Evolutionary conservation across 2,329 filamentous ascomycete genomes (phyloP).

Genomic region (Neurospora crassa): DNA sequence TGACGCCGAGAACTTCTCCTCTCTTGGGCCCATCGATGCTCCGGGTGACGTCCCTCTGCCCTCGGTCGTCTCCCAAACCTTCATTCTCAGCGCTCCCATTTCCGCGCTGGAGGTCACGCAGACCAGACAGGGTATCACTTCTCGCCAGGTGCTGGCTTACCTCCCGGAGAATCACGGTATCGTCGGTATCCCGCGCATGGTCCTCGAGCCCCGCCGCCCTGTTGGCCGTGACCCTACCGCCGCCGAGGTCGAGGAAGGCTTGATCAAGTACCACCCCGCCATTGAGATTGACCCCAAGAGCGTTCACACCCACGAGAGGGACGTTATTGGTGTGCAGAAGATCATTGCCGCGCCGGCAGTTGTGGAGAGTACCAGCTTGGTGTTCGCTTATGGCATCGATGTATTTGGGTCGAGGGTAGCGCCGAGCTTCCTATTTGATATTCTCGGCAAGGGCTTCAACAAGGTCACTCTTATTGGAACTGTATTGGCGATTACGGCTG

Average conservation of each 20-base stretch:
- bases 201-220: slow-evolving; percentile 80
- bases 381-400: slow-evolving; percentile 83
- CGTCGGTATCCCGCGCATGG: slow-evolving; percentile 64
- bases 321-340: slow-evolving; percentile 64
- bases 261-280: slow-evolving; percentile 64
- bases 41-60: slow-evolving; percentile 53
- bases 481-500: slow-evolving; percentile 67
- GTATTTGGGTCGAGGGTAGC: slow-evolving; percentile 77
- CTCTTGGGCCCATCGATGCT: slow-evolving; percentile 54
- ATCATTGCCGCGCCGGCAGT: slow-evolving; percentile 69
- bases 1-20: slow-evolving; percentile 63
- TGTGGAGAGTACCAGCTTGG: slow-evolving; percentile 83
- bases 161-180: slow-evolving; percentile 66
- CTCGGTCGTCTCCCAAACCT: slow-evolving; percentile 70
- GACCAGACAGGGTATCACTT: slow-evolving; percentile 86
- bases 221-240: slow-evolving; percentile 74
- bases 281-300: slow-evolving; percentile 78
- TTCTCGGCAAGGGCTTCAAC: slow-evolving; percentile 88
- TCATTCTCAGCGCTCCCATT: slow-evolving; percentile 70
- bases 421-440: slow-evolving; percentile 86
- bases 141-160: slow-evolving; percentile 70
- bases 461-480: slow-evolving; percentile 78
- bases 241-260: slow-evolving; percentile 72
- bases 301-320: slow-evolving; percentile 71
- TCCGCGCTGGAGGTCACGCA: slow-evolving; percentile 73